These are phyloP conservation scores for Ustilago cynodontis DNA, from an alignment of 1,284 basidiomycete genomes.

Conservation along the genomic window DNA sequence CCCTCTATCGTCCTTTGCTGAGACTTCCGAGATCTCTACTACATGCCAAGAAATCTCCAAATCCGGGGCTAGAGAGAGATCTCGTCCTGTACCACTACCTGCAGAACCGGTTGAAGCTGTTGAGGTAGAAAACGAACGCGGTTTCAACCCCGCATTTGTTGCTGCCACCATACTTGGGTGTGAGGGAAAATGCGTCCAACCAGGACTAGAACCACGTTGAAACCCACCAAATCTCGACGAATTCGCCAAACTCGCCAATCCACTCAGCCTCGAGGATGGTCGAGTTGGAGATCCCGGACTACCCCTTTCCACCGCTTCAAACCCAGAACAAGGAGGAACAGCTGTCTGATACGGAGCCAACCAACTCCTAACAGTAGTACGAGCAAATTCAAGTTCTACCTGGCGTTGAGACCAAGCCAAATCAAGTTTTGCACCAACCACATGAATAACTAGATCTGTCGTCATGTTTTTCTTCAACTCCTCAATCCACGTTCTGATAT, in stretches of 20 bases:
- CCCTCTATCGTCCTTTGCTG: conserved; percentile 53
- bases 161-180: neutral
- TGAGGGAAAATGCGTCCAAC: conserved; percentile 6
- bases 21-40: conserved; percentile 58
- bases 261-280: conserved; percentile 82
- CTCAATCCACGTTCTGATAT: conserved; percentile 92
- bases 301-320: conserved; percentile 2
- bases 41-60: conserved; percentile 35
- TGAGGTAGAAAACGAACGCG: conserved; percentile 32
- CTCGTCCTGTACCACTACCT: conserved; percentile 23
- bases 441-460: conserved; percentile 84
- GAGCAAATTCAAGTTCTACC: conserved; percentile 82
- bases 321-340: neutral
- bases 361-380: conserved; percentile 70
- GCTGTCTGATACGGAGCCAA: conserved; percentile 71
- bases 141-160: conserved; percentile 10
- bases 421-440: conserved; percentile 90
- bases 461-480: conserved; percentile 83
- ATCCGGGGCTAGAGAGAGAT: conserved; percentile 3
- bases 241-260: conserved; percentile 71
- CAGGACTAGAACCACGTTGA: conserved; percentile 24
- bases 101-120: conserved; percentile 29
- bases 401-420: conserved; percentile 70
- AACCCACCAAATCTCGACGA: conserved; percentile 36
- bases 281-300: conserved; percentile 74